These are phyloP conservation scores for Phaeoacremonium minimum DNA, from an alignment of 2,329 filamentous ascomycete genomes.

Conservation along the genomic window DNA sequence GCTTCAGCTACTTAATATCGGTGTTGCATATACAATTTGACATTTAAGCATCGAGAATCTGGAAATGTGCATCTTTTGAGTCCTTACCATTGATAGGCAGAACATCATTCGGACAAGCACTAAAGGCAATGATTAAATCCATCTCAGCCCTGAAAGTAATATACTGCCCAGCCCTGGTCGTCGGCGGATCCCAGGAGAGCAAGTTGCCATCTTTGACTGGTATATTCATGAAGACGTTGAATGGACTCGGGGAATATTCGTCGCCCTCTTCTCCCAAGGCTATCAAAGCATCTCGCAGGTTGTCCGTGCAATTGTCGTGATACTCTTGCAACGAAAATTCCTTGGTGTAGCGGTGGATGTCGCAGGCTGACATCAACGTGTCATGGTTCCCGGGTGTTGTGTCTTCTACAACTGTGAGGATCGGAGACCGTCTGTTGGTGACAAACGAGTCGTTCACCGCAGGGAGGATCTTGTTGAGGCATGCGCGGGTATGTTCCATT, in stretches of 20 bases:
- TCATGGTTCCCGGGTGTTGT: not conserved
- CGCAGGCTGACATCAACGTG: not conserved
- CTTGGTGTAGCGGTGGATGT: slow-evolving; percentile 1
- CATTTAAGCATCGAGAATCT: too few relatives aligned
- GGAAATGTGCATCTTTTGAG: not conserved
- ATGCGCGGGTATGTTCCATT: slow-evolving; percentile 1
- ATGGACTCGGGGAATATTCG: not conserved
- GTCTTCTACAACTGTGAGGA: not conserved
- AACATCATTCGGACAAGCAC: slow-evolving; percentile 1
- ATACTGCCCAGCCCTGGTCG: not conserved
- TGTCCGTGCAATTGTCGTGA: slow-evolving; percentile 1
- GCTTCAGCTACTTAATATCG: too few relatives aligned
- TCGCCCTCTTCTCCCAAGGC: not conserved
- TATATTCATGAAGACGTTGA: slow-evolving; percentile 1
- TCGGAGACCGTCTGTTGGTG: not conserved
- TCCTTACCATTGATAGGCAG: not conserved
- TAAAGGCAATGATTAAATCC: not conserved
- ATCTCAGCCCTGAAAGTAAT: slow-evolving; percentile 1
- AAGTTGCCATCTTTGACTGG: not conserved
- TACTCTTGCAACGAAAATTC: not conserved
- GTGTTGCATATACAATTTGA: too few relatives aligned
- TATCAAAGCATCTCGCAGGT: not conserved
- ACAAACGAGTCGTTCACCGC: not conserved
- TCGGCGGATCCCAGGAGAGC: not conserved
- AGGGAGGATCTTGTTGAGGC: not conserved